Evolutionary conservation across 2,329 filamentous ascomycete species (phyloP), one percentile per base, ranked within the genome.

Genomic region (Fusarium sp.): DNA sequence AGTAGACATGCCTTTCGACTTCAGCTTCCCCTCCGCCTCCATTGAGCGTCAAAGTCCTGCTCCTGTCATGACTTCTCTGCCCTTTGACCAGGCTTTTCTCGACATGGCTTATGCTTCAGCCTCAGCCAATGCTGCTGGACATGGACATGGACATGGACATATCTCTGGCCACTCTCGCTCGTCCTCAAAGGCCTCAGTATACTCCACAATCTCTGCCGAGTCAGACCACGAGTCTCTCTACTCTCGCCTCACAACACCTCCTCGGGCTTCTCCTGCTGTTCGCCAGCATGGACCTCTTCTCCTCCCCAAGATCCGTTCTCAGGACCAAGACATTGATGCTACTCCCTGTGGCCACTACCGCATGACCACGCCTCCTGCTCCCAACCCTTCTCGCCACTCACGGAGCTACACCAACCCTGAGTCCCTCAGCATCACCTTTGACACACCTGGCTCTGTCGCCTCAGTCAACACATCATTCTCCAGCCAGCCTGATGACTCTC

Each of bases 261-360:
- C 84, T 39, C 82, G 84, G 52, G 86, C 85, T 52, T 84, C 86
- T 67, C 91, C 91, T 32, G 91, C 92, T 62, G 87, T 94, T 71
- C 86, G 89, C 63, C 90, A 93, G 64, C 90, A 94, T 80, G 92
- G 93, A 51, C 92, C 93, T 50, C 83, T 93, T 47, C 83, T 97
- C 61, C 84, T 97, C 30, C 93, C 93, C 74, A 96, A 94, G 85
- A 94, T 96, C 81, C 88, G 93, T 63, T 88, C 88, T 39, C 93
- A 96, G 80, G 93, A 97, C 80, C 91, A 95, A 79, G 85, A 90
- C 64, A 86, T 93, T 64, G 88, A 89, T 68, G 86, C 86, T 39
- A 82, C 82, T 84, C 44, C 79, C 85, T 68, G 66, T 38, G 57
- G 48, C 28, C 64, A 77, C 71, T 80, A 74, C 70, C 83, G 77